phyloP scores from a whole-genome alignment of 1,284 basidiomycete species.

The Somion occarium region DNA sequence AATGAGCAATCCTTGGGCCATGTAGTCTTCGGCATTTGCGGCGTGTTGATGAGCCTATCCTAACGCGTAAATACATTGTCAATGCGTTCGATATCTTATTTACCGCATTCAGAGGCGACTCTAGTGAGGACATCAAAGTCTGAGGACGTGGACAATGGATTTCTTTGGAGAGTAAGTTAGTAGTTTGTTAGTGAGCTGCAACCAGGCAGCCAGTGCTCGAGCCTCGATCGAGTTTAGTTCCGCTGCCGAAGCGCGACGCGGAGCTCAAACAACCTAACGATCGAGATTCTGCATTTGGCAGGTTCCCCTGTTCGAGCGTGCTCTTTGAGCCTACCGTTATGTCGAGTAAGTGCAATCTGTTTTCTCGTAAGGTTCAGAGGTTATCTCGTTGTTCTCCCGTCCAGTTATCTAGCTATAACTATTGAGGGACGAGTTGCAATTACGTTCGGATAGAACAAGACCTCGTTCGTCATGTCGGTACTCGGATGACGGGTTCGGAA shows the following conservation, averaged over 20 bases:
- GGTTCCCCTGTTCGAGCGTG: no score
- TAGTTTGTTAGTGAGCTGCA: not conserved
- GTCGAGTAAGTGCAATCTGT: no score
- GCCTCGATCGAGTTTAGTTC: not conserved
- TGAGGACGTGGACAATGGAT: not conserved
- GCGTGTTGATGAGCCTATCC: slow-evolving; percentile 76
- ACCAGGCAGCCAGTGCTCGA: not conserved
- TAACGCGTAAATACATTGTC: no score
- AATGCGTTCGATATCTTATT: slow-evolving; percentile 8
- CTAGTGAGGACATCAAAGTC: slow-evolving; percentile 23
- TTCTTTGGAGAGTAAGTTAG: no score
- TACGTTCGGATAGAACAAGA: no score
- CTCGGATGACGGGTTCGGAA: no score
- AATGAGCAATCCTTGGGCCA: slow-evolving; percentile 58
- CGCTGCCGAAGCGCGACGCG: not conserved
- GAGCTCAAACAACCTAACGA: not conserved
- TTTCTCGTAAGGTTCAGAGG: no score
- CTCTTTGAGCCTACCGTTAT: no score
- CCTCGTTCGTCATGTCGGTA: no score
- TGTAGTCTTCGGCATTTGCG: slow-evolving; percentile 69
- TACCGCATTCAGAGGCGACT: slow-evolving; percentile 33
- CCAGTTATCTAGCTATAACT: no score
- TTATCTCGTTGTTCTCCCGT: no score
- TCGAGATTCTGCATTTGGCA: not conserved
- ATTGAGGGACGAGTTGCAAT: no score